Percentiles rank a stretch among this genome's conserved stretches.
Conservation (phyloP, 2,329 filamentous ascomycete genomes). For the Exophiala oligosperma region DNA sequence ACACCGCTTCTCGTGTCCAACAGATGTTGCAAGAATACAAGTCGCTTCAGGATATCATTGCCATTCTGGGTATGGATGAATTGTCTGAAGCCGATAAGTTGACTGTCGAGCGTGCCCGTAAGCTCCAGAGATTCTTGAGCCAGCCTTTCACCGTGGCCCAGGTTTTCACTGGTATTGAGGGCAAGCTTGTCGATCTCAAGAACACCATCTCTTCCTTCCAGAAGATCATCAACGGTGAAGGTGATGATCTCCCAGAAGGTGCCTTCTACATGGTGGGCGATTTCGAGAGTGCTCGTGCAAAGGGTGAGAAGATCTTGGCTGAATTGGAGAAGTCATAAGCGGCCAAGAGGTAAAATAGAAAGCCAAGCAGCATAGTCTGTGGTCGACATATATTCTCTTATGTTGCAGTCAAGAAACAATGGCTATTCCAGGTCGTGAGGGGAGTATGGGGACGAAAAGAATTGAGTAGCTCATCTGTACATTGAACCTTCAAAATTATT, state of each 20-base stretch:
- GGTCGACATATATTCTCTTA: neutral
- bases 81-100: slow-evolving; percentile 99
- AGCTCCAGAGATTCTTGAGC: slow-evolving; percentile 99
- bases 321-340: slow-evolving; percentile 71
- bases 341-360: slow-evolving; percentile 10
- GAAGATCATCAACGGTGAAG: slow-evolving; percentile 91
- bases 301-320: slow-evolving; percentile 99
- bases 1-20: slow-evolving; percentile 90
- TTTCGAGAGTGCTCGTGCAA: slow-evolving; percentile 85
- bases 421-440: neutral
- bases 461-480: slow-evolving; percentile 4
- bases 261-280: slow-evolving; percentile 98
- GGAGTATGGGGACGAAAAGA: neutral
- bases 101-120: slow-evolving; percentile 99
- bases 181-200: slow-evolving; percentile 96
- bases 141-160: slow-evolving; percentile 94
- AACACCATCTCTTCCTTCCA: slow-evolving; percentile 98
- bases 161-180: slow-evolving; percentile 79
- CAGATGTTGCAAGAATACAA: slow-evolving; percentile 99
- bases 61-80: slow-evolving; percentile 99
- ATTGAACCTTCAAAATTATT: slow-evolving; percentile 12
- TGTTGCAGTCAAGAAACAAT: neutral
- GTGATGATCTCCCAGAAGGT: slow-evolving; percentile 91
- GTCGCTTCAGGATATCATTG: slow-evolving; percentile 99
- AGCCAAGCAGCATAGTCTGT: slow-evolving; percentile 4